A percentile compares a stretch with the other conserved stretches of the same genome.
These are phyloP conservation scores for Trichoderma pleuroti DNA, from an alignment of 2,329 filamentous ascomycete species.

Conservation along the genomic window DNA sequence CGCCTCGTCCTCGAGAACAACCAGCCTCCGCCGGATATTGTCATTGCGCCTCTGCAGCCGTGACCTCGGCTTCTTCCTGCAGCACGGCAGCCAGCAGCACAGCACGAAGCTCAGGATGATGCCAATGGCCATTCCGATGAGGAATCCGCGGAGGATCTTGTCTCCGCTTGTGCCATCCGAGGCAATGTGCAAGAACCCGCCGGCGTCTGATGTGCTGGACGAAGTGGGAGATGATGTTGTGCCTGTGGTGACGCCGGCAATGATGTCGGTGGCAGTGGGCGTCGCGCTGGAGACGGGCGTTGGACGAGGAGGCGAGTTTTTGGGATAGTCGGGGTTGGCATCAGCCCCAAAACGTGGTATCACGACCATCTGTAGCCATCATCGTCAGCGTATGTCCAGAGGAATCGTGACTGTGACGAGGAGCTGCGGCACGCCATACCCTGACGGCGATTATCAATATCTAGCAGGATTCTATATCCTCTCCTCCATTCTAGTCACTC, in stretches of 20 bases:
- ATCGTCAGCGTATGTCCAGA: not conserved
- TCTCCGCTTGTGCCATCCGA: conserved; percentile 31
- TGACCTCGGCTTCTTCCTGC: conserved; percentile 21
- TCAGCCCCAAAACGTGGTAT: not conserved
- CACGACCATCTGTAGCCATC: not conserved
- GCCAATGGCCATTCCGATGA: conserved; percentile 33
- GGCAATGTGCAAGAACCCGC: conserved; percentile 26
- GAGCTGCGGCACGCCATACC: not conserved
- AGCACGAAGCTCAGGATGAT: conserved; percentile 32
- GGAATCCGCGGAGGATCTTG: conserved; percentile 33
- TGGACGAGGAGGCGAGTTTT: not conserved
- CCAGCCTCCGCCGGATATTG: not conserved
- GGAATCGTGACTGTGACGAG: not conserved
- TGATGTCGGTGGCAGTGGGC: not conserved
- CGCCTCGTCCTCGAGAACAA: not conserved
- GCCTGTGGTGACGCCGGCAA: not conserved
- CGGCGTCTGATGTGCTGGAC: not conserved
- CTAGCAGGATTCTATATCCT: not conserved
- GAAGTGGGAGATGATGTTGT: not conserved
- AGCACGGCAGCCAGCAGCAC: conserved; percentile 36
- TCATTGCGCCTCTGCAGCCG: conserved; percentile 12
- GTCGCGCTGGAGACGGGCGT: not conserved
- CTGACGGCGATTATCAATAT: not conserved
- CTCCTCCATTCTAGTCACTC: conserved; percentile 7
- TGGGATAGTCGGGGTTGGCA: not conserved